A percentile compares a stretch with the other conserved stretches of the same genome.
Conservation (phyloP, 2,329 filamentous ascomycete species). For the Curvularia sp. region DNA sequence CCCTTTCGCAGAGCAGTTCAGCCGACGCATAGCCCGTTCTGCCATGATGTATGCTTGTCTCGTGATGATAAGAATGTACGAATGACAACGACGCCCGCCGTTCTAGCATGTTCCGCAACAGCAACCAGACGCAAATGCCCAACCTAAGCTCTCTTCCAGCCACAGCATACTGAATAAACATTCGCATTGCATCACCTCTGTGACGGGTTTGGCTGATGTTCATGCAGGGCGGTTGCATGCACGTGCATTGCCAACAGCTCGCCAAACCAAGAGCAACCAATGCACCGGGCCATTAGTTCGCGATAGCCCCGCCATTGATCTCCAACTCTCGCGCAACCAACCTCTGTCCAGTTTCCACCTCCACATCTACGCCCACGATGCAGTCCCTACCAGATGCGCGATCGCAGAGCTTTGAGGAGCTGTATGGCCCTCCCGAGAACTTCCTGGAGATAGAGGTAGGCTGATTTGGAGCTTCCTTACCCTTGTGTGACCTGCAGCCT, state of each 20-base stretch:
- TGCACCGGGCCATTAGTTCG: slow-evolving; percentile 22
- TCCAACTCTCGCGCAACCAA: slow-evolving; percentile 19
- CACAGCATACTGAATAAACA: neutral
- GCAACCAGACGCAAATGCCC: neutral
- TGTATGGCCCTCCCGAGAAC: slow-evolving; percentile 98
- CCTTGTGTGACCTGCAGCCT: slow-evolving; percentile 21
- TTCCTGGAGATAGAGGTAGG: slow-evolving; percentile 95
- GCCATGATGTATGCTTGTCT: neutral
- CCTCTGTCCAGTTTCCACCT: slow-evolving; percentile 4
- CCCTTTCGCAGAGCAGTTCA: neutral
- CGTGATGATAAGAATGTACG: neutral
- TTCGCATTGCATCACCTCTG: neutral
- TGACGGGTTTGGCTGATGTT: slow-evolving; percentile 5
- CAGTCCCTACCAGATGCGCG: slow-evolving; percentile 72
- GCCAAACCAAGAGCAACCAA: slow-evolving; percentile 10
- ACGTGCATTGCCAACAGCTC: slow-evolving; percentile 14
- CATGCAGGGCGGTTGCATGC: slow-evolving; percentile 15
- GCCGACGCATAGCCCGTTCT: no score
- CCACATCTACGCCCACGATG: slow-evolving; percentile 51
- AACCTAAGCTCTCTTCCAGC: neutral
- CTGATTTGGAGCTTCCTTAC: slow-evolving; percentile 13
- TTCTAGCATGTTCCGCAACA: neutral
- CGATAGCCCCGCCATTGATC: slow-evolving; percentile 26
- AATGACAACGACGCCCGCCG: neutral
- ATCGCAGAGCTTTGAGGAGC: slow-evolving; percentile 97